Base-by-base conservation (phyloP, 179 eudicot genomes). In the Silene coronaria region DNA sequence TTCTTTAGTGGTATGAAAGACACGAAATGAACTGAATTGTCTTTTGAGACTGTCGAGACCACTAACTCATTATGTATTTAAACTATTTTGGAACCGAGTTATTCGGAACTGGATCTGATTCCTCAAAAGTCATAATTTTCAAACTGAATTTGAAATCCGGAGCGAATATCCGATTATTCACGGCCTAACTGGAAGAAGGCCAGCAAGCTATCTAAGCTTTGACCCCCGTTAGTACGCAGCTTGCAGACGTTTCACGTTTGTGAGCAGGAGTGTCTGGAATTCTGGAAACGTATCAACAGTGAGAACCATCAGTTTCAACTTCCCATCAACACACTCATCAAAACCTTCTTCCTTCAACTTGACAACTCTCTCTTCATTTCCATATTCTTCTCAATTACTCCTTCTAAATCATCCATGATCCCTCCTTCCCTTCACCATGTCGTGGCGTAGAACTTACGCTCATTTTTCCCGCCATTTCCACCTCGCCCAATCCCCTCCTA, bases 231-330 rank as follows among this genome's bases (percentile, higher is more conserved):
- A n/a, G n/a, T n/a, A n/a, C n/a, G n/a, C n/a, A 30, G 4, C 34
- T 30, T 36, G 63, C 21, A 59, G 63, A 59, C 26, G 27, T 6
- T n/a, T 59, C 24, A 7, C 6, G 4, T 0, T 14, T 11, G 68
- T 3, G 68, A 14, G 17, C 7, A 28, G 30, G 6, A 64, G 46
- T 53, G 7, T n/a, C 22, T 2, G 69, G n/a, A 74, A 34, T 1
- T n/a, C 22, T 2, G 69, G n/a, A 74, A 34, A 81, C 84, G 84
- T 81, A 74, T 71, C 79, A 74, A 10, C 71, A 4, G 51, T 32
- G 19, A 69, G 61, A 17, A 27, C 79, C 79, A 76, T 59, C 57
- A 57, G 21, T 26, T 26, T n/a, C 78, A 38, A 24, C 36, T 34
- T 65, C 28, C 65, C 26, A 21, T 34, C 16, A 26, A 58, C 58